A percentile compares a stretch with the other conserved stretches of the same genome.
Evolutionary conservation across 2,329 filamentous ascomycete genomes (phyloP).

Genomic region (Stachybotrys chartarum): DNA sequence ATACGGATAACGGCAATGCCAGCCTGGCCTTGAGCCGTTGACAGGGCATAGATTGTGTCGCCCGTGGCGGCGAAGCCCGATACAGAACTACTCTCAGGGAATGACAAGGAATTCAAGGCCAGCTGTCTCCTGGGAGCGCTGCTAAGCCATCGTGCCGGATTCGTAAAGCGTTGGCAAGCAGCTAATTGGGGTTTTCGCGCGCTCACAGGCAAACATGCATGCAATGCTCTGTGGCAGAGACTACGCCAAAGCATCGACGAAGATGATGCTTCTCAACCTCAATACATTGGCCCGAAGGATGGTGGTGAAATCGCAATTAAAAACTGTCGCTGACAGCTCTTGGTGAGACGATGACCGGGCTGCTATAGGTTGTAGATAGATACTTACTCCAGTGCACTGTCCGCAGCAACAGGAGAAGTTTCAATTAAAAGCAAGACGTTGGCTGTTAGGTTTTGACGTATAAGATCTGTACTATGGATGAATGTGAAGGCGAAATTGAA

Average conservation of each 20-base stretch:
- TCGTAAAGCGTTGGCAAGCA: not conserved
- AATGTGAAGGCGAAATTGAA: too few species aligned
- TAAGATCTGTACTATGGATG: too few species aligned
- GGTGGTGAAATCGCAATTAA: not conserved
- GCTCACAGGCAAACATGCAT: not conserved
- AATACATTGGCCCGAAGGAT: not conserved
- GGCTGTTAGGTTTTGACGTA: too few species aligned
- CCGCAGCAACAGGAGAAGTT: too few species aligned
- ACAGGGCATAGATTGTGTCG: constrained; percentile 85
- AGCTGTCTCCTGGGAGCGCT: not conserved
- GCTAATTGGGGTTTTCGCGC: not conserved
- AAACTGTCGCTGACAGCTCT: too few species aligned
- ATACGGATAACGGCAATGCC: constrained; percentile 87
- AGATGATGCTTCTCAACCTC: not conserved
- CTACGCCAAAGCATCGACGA: constrained; percentile 16
- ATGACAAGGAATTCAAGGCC: not conserved
- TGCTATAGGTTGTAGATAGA: too few species aligned
- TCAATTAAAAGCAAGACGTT: too few species aligned
- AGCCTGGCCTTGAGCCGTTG: constrained; percentile 75
- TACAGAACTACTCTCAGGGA: not conserved
- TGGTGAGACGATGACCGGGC: too few species aligned
- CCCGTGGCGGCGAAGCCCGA: constrained; percentile 13
- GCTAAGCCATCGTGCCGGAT: not conserved
- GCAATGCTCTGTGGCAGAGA: constrained; percentile 10
- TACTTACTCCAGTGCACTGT: too few species aligned